These are phyloP conservation scores for Buddleja alternifolia DNA, from an alignment of 257 asterid species.

Conservation along the genomic window DNA sequence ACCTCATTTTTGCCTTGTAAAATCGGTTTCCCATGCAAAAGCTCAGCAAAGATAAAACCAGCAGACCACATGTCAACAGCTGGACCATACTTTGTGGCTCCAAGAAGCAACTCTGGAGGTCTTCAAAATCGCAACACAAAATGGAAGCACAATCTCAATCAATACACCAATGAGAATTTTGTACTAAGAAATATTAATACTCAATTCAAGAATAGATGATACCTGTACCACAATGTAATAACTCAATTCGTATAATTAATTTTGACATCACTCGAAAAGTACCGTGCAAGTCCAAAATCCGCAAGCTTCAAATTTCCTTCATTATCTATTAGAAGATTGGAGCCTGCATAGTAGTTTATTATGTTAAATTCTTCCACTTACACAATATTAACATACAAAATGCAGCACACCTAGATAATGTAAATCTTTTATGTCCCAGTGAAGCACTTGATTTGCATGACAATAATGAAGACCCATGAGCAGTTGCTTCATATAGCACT, in stretches of 20 bases:
- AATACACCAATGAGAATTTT: slow-evolving; percentile 3
- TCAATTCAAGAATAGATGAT: slow-evolving; percentile 20
- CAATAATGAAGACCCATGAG: slow-evolving; percentile 96
- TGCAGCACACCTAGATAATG: background rate
- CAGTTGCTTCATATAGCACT: slow-evolving; percentile 98
- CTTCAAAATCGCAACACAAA: slow-evolving; percentile 38
- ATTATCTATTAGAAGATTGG: slow-evolving; percentile 93
- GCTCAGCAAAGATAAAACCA: slow-evolving; percentile 97
- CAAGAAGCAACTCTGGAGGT: slow-evolving; percentile 97
- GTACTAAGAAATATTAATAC: slow-evolving; percentile 13
- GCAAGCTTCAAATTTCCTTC: slow-evolving; percentile 97
- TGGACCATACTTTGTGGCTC: slow-evolving; percentile 96
- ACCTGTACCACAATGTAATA: slow-evolving; percentile 98
- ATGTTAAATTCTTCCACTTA: slow-evolving; percentile 14
- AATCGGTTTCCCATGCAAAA: slow-evolving; percentile 83
- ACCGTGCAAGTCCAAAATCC: slow-evolving; percentile 95
- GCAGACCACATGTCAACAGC: slow-evolving; percentile 99
- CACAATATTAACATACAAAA: slow-evolving; percentile 15
- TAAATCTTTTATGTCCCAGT: slow-evolving; percentile 93
- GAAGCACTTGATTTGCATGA: slow-evolving; percentile 94
- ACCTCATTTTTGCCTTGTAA: slow-evolving; percentile 92
- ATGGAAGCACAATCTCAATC: slow-evolving; percentile 24
- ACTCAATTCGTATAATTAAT: slow-evolving; percentile 95
- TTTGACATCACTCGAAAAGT: slow-evolving; percentile 73
- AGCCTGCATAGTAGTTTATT: slow-evolving; percentile 55